phyloP scores from a whole-genome alignment of 371 early-diverging fungal genomes.

The Apophysomyces elegans region DNA sequence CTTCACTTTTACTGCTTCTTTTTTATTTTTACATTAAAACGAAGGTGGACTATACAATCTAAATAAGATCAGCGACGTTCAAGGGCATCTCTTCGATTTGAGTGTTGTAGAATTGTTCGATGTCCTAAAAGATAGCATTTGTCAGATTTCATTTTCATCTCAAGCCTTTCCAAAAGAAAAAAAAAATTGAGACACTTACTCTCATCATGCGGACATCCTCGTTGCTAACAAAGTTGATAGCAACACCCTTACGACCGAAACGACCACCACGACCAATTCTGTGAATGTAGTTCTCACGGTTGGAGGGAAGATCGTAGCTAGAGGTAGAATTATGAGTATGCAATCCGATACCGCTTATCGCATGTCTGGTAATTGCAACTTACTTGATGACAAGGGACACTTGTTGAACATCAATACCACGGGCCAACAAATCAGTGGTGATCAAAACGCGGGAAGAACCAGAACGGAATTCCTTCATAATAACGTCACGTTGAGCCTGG shows the following conservation, averaged over 20 bases:
- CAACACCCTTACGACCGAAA: slow-evolving; percentile 99
- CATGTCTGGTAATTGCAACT: slow-evolving; percentile 5
- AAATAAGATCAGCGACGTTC: slow-evolving; percentile 85
- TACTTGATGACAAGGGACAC: slow-evolving; percentile 91
- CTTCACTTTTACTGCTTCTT: slow-evolving; percentile 12
- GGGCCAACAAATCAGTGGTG: slow-evolving; percentile 97
- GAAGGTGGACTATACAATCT: slow-evolving; percentile 33
- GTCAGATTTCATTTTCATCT: slow-evolving; percentile 20
- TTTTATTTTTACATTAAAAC: slow-evolving; percentile 12
- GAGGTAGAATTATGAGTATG: slow-evolving; percentile 28
- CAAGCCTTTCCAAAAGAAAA: neutral
- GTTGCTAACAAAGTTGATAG: slow-evolving; percentile 97
- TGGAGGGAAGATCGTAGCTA: slow-evolving; percentile 98
- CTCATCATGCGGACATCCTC: slow-evolving; percentile 93
- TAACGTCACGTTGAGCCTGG: slow-evolving; percentile 95
- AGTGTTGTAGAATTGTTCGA: slow-evolving; percentile 98
- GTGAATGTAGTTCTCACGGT: slow-evolving; percentile 98
- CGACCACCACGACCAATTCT: slow-evolving; percentile 99
- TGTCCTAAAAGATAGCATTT: slow-evolving; percentile 37
- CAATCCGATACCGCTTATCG: no score
- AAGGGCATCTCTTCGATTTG: slow-evolving; percentile 97
- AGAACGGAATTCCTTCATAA: slow-evolving; percentile 97
- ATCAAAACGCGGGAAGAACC: slow-evolving; percentile 96
- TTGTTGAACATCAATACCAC: slow-evolving; percentile 99
- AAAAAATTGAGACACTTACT: slow-evolving; percentile 24